Conservation (phyloP, 2,329 filamentous ascomycete species). For the Diplodia seriata region DNA sequence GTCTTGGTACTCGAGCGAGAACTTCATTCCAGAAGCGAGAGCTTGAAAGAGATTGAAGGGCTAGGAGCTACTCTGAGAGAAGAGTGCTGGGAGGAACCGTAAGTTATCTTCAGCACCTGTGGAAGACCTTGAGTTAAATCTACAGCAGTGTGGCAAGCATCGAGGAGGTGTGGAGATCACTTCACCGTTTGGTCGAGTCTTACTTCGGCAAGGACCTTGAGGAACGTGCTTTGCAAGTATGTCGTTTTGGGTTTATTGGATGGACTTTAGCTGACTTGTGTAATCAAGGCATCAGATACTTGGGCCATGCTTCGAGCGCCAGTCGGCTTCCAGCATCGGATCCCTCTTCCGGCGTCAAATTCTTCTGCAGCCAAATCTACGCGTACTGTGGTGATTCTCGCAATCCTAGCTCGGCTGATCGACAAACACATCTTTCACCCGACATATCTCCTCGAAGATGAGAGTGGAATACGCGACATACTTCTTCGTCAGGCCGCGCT, state of each 20-base stretch:
- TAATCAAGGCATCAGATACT: not conserved
- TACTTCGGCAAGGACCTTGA: slow-evolving; percentile 3
- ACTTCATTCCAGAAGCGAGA: not conserved
- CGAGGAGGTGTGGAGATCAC: not conserved
- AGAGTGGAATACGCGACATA: slow-evolving; percentile 31
- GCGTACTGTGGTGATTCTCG: slow-evolving; percentile 40
- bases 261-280: not conserved
- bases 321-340: slow-evolving; percentile 32
- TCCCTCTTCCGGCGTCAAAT: slow-evolving; percentile 45
- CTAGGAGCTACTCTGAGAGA: too few species aligned
- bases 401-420: too few species aligned
- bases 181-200: not conserved
- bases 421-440: too few species aligned
- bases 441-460: slow-evolving; percentile 36
- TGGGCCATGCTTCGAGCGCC: slow-evolving; percentile 14
- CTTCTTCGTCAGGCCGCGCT: not conserved
- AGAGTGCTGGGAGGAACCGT: too few species aligned
- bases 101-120: too few species aligned
- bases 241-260: not conserved
- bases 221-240: not conserved
- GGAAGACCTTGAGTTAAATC: too few species aligned
- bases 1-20: not conserved
- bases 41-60: not conserved
- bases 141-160: too few species aligned
- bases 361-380: slow-evolving; percentile 44